Evolutionary conservation across 225 moss, liverwort and hornwort species (phyloP).

Genomic region (Bryoerythrophyllum caledonicum): DNA sequence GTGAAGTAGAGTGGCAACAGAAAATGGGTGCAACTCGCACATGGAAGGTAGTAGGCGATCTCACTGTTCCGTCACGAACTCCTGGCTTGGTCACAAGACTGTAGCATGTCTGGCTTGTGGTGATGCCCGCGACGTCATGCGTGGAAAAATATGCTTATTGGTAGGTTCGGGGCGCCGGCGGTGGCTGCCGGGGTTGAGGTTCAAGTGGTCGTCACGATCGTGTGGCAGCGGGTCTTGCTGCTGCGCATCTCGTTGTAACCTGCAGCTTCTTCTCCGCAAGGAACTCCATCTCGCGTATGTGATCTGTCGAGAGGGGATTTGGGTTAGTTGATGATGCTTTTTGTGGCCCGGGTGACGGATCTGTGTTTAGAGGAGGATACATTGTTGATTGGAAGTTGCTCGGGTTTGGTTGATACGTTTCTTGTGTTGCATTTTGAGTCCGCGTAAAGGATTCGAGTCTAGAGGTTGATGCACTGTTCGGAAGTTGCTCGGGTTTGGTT

Average conservation of each 20-base stretch:
- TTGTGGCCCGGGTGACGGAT: not conserved
- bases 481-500: not conserved
- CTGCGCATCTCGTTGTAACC: not conserved
- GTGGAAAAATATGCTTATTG: not conserved
- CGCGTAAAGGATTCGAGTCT: not conserved
- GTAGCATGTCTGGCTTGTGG: not conserved
- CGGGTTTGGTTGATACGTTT: not conserved
- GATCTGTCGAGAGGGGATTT: not conserved
- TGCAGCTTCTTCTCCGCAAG: not conserved
- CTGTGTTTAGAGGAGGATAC: not conserved
- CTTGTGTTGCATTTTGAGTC: not conserved
- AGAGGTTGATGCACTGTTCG: not conserved
- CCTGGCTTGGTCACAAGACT: not conserved
- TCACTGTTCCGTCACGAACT: not conserved
- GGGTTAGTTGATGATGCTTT: not conserved
- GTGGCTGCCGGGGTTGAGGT: not conserved
- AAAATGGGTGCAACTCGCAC: not conserved
- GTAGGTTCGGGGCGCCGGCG: not conserved
- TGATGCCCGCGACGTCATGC: not conserved
- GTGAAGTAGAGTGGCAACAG: too few species aligned
- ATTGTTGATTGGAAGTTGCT: not conserved
- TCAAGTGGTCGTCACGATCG: not conserved
- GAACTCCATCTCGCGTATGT: not conserved
- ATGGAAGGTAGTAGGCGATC: not conserved
- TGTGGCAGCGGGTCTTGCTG: not conserved